Base-by-base conservation (phyloP, 129 eudicot genomes). In the Chrysanthemum lavandulifolium region DNA sequence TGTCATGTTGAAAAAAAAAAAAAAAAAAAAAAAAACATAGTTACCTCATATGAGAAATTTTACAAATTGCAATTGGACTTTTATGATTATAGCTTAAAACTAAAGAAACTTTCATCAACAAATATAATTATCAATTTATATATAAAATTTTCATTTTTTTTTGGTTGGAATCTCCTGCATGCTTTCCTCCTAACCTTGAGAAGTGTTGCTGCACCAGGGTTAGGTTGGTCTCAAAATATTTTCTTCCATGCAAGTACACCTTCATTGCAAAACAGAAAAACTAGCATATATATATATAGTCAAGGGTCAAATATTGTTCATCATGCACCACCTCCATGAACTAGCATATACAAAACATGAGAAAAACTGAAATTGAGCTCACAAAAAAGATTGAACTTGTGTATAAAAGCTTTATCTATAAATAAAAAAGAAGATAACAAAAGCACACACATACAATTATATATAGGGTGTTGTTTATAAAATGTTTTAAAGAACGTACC, bases 301-400 rank as follows among this genome's bases (percentile, higher is more conserved):
- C 50, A 73, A 73, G 52, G 61, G 49, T 71, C 64, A 59, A 59
- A 59, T 59, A 59, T 3, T 53, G 61, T 10, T 69, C 74, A 69
- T 53, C 50, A 50, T 40, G 47, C 47, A 40, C 9, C 10, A 8
- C 47, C 47, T 40, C 29, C 66, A 65, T 65, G 9, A 74, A 74
- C 40, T 50, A 36, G 27, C 13, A 29, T 76, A 50, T 21, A 40
- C 1, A 40, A 40, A 40, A 40, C 8, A 4, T 31, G n/a, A 14
- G 40, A 31, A 6, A 13, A 43, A 40, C n/a, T 25, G 57, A 57
- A 57, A 21, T 6, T 67, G 40, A 68, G 65, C 54, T 61, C 43
- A 25, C 58, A 33, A 68, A 14, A 19, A 25, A 72, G 5, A 54
- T 16, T 27, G 6, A 53, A 55, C 68, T 56, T 10, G 33, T 21